These are phyloP conservation scores for Chlamydomonas sp. DNA, from an alignment of 139 green algal genomes.

Conservation along the genomic window DNA sequence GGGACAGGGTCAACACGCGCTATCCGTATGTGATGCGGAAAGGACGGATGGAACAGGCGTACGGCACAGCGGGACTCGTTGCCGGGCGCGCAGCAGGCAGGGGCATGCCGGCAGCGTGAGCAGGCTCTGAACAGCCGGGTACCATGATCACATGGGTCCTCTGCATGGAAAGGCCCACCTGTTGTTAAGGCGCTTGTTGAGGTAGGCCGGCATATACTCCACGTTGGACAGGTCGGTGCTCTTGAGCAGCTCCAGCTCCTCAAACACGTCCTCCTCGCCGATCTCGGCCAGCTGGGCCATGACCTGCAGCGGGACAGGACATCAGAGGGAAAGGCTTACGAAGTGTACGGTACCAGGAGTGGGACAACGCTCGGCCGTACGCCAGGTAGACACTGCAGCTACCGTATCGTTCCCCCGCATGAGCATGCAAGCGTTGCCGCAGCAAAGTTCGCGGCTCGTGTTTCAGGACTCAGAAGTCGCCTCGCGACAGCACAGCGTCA, in stretches of 20 bases:
- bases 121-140: not conserved
- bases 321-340: not conserved
- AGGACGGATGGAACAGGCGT: not conserved
- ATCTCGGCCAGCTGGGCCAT: constrained; percentile 67
- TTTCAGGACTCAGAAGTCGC: too few species aligned
- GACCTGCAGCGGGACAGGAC: constrained; percentile 36
- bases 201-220: constrained; percentile 74
- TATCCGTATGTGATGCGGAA: not conserved
- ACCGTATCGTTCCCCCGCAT: too few species aligned
- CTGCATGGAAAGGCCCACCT: not conserved
- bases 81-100: too few species aligned
- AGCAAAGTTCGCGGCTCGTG: not conserved
- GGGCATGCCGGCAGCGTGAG: too few species aligned
- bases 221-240: constrained; percentile 62
- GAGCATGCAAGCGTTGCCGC: too few species aligned
- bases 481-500: not conserved
- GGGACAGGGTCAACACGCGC: too few species aligned
- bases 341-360: not conserved
- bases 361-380: not conserved
- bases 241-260: constrained; percentile 64
- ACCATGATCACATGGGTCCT: not conserved
- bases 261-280: constrained; percentile 63
- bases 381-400: not conserved
- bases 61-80: not conserved
- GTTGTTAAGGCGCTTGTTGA: constrained; percentile 79